A percentile compares a stretch with the other conserved stretches of the same genome.
Conservation (phyloP, 495 filamentous ascomycete species). For the Daldinia grandis region DNA sequence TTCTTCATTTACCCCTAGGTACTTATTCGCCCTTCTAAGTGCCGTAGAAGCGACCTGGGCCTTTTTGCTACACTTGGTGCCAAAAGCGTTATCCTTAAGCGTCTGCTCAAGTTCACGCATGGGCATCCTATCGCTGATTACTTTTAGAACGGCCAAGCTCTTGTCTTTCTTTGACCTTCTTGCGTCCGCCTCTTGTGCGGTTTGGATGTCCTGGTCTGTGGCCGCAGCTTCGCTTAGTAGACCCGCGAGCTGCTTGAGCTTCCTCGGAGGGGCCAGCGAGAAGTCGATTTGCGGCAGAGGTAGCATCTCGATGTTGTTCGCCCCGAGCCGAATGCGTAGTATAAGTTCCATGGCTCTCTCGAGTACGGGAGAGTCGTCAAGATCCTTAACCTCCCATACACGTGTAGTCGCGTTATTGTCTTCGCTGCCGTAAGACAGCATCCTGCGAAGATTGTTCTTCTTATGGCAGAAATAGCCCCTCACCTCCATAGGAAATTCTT, state of each 20-base stretch:
- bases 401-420: neutral
- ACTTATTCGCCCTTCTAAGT: neutral
- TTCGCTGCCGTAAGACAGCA: slow-evolving; percentile 28
- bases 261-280: slow-evolving; percentile 3
- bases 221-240: neutral
- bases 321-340: slow-evolving; percentile 39
- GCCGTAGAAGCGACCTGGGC: neutral
- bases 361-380: slow-evolving; percentile 31
- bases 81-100: neutral
- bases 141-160: neutral
- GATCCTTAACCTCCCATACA: slow-evolving; percentile 24
- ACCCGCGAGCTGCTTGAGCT: slow-evolving; percentile 4
- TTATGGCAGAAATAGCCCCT: slow-evolving; percentile 27
- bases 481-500: slow-evolving; percentile 1
- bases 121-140: neutral
- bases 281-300: slow-evolving; percentile 38
- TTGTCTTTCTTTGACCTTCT: neutral
- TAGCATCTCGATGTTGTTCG: slow-evolving; percentile 32
- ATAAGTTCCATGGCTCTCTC: slow-evolving; percentile 42
- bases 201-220: slow-evolving; percentile 17
- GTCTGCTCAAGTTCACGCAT: neutral
- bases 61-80: neutral
- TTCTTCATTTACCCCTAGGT: neutral
- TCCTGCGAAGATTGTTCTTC: slow-evolving; percentile 40
- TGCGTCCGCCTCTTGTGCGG: neutral